Evolutionary conservation across 495 filamentous ascomycete species (phyloP).

Genomic region (Aspergillus nanangensis): DNA sequence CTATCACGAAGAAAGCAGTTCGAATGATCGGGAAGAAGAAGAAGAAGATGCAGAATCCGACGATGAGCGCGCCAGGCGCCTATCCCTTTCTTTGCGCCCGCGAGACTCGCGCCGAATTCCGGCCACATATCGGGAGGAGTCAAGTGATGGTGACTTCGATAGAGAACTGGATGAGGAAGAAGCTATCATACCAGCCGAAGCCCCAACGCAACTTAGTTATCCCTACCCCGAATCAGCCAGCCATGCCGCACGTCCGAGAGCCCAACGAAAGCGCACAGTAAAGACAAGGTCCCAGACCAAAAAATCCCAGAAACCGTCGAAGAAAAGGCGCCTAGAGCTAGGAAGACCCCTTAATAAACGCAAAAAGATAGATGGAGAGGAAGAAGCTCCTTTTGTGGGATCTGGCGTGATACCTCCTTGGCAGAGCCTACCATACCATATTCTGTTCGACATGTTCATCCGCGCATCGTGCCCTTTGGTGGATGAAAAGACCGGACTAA

Average conservation of each 20-base stretch:
- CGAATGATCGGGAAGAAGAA: conserved; percentile 18
- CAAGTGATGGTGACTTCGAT: conserved; percentile 30
- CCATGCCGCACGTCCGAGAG: conserved; percentile 15
- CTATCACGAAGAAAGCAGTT: conserved; percentile 38
- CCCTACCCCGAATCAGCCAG: conserved; percentile 7
- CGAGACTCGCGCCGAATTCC: conserved; percentile 27
- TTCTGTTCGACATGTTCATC: conserved; percentile 65
- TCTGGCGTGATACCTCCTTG: conserved; percentile 58
- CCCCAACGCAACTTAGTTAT: conserved; percentile 4
- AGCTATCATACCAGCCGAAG: conserved; percentile 2
- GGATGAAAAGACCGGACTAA: conserved; percentile 33
- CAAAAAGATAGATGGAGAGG: conserved; percentile 18
- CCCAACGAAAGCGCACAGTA: conserved; percentile 12
- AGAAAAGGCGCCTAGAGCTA: conserved; percentile 15
- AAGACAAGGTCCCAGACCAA: conserved; percentile 16
- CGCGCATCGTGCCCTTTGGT: conserved; percentile 59
- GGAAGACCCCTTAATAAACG: conserved; percentile 26
- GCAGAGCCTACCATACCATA: conserved; percentile 65
- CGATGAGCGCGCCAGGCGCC: conserved; percentile 5
- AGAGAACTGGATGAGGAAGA: conserved; percentile 11
- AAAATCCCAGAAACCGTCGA: conserved; percentile 12
- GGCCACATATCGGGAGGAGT: conserved; percentile 42
- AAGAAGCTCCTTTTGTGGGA: conserved; percentile 14
- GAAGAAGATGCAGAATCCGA: conserved; percentile 12
- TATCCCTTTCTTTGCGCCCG: conserved; percentile 31